Evolutionary conservation across 1,284 basidiomycete genomes (phyloP).

Genomic region (Puccinia coronata): DNA sequence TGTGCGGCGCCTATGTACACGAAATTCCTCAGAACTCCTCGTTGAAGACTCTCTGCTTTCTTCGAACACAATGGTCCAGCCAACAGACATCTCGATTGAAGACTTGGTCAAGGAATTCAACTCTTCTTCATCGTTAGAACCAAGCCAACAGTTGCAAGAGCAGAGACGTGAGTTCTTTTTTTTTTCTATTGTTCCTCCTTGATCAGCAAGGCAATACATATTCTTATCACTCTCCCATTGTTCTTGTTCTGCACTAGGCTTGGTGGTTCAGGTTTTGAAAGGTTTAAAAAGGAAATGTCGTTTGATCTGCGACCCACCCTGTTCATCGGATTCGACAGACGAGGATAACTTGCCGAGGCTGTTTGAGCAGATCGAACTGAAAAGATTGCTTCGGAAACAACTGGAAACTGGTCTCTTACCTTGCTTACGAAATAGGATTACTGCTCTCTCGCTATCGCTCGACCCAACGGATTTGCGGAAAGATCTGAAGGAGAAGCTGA

Average conservation of each 20-base stretch:
- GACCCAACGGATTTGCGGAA: not conserved
- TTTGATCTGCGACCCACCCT: not conserved
- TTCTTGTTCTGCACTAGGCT: not conserved
- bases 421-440: slow-evolving; percentile 14
- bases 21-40: too few species aligned
- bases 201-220: not conserved
- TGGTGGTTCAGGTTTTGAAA: not conserved
- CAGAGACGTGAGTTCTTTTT: not conserved
- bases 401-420: not conserved
- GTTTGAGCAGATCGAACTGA: not conserved
- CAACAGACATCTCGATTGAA: not conserved
- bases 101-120: not conserved
- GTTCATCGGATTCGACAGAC: not conserved
- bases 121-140: not conserved
- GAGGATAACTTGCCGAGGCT: not conserved
- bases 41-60: too few species aligned
- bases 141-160: not conserved
- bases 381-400: not conserved
- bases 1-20: too few species aligned
- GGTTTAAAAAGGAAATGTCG: not conserved
- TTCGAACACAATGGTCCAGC: not conserved
- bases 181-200: too few species aligned
- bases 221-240: not conserved
- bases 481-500: not conserved
- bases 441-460: not conserved